These are phyloP conservation scores for Debaryomyces sp. DNA, from an alignment of 1,139 yeast species.

Conservation along the genomic window DNA sequence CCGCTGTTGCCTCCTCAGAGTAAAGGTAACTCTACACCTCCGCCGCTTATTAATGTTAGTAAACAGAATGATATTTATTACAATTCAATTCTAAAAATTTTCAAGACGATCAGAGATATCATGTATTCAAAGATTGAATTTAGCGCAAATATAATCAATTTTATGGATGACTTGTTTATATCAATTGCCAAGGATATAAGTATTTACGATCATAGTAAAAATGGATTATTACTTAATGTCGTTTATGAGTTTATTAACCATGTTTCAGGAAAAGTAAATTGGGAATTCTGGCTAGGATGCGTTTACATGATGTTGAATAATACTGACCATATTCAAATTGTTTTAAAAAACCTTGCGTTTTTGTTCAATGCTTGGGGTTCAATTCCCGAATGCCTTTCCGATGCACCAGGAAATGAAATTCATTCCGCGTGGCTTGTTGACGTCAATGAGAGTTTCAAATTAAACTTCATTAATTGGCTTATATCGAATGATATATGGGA, in stretches of 20 bases:
- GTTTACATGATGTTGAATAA: slow-evolving; percentile 55
- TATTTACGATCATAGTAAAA: slow-evolving; percentile 47
- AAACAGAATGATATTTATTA: slow-evolving; percentile 37
- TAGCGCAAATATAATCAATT: slow-evolving; percentile 13
- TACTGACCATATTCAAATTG: slow-evolving; percentile 64
- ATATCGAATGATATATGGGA: slow-evolving; percentile 52
- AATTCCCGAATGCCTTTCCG: slow-evolving; percentile 49
- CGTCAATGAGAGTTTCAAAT: slow-evolving; percentile 41
- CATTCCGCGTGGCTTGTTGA: slow-evolving; percentile 36
- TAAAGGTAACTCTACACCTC: background rate
- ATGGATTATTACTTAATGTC: slow-evolving; percentile 49
- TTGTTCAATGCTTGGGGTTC: slow-evolving; percentile 75
- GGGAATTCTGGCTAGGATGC: slow-evolving; percentile 79
- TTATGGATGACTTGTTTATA: slow-evolving; percentile 37
- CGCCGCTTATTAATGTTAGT: slow-evolving; percentile 7
- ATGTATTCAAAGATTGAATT: slow-evolving; percentile 23
- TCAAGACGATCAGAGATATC: slow-evolving; percentile 51
- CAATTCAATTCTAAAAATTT: slow-evolving; percentile 42
- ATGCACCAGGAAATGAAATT: slow-evolving; percentile 3
- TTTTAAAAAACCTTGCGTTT: slow-evolving; percentile 64
- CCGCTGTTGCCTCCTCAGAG: background rate
- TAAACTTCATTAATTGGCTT: slow-evolving; percentile 57
- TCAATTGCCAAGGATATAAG: slow-evolving; percentile 43
- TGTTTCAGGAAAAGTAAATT: slow-evolving; percentile 49
- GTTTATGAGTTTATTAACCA: slow-evolving; percentile 50